Evolutionary conservation across 2,329 filamentous ascomycete species (phyloP).

Genomic region (Fusarium veterinarium): DNA sequence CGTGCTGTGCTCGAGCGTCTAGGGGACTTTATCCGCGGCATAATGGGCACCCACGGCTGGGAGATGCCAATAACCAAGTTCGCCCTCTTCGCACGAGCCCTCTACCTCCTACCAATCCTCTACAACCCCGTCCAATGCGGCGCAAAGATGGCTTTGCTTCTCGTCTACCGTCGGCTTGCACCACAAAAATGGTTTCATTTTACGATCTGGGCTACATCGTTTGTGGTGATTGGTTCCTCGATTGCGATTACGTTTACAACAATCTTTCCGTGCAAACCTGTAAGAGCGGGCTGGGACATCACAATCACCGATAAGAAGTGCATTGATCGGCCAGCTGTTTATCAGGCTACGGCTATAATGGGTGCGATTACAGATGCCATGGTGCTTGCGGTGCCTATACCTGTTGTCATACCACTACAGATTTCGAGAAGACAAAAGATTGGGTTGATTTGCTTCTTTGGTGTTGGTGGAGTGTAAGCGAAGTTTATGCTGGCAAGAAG

Average conservation of each 20-base stretch:
- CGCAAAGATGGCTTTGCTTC: constrained; percentile 3
- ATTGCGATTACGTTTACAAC: constrained; percentile 22
- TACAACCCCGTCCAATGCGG: constrained; percentile 29
- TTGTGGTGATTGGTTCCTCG: constrained; percentile 18
- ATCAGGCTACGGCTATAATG: constrained; percentile 18
- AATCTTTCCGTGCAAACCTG: constrained; percentile 16
- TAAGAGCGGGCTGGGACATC: constrained; percentile 17
- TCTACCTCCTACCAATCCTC: constrained; percentile 19
- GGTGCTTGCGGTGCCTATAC: constrained; percentile 19
- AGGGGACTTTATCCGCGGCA: constrained; percentile 20
- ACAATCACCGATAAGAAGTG: constrained; percentile 5
- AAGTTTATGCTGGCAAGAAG: rapidly evolving
- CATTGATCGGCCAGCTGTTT: constrained; percentile 14
- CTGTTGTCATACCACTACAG: constrained; percentile 6
- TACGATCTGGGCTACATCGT: background rate
- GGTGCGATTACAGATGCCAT: constrained; percentile 11
- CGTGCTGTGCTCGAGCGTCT: no score
- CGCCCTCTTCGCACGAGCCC: constrained; percentile 3
- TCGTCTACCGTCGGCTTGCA: constrained; percentile 14
- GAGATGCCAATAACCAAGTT: constrained; percentile 28
- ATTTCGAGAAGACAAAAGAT: constrained; percentile 16
- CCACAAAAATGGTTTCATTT: constrained; percentile 17
- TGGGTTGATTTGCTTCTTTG: constrained; percentile 20
- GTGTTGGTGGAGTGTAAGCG: constrained; percentile 8
- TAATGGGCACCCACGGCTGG: constrained; percentile 31